phyloP scores from a whole-genome alignment of 495 filamentous ascomycete genomes.

The Penicillium alfredii region DNA sequence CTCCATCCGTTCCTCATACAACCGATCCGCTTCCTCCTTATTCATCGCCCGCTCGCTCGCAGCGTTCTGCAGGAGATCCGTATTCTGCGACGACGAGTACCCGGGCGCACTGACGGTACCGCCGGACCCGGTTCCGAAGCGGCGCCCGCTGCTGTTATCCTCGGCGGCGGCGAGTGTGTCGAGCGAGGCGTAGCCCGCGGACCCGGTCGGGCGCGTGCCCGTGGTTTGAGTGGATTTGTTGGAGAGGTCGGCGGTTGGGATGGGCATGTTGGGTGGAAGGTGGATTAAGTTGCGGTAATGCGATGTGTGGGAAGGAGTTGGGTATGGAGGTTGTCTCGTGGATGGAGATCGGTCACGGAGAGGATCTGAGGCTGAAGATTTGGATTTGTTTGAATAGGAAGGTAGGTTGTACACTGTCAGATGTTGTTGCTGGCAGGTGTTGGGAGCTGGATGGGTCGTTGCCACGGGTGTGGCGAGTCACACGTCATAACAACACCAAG shows the following conservation, averaged over 20 bases:
- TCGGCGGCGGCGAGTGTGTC: conserved; percentile 5
- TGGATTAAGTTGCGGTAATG: conserved; percentile 1
- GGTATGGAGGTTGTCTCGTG: not conserved
- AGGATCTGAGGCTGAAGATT: no score
- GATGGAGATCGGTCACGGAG: no score
- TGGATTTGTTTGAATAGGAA: no score
- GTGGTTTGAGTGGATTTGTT: conserved; percentile 10
- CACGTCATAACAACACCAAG: not conserved
- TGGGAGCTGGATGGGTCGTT: not conserved
- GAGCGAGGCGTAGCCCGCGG: conserved; percentile 14
- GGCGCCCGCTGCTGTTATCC: conserved; percentile 7
- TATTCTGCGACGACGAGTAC: conserved; percentile 8
- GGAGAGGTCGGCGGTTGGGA: conserved; percentile 20
- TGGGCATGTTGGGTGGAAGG: conserved; percentile 22
- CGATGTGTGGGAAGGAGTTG: not conserved
- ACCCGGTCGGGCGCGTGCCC: conserved; percentile 6
- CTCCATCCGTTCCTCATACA: conserved; percentile 68
- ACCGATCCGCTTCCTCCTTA: conserved; percentile 51
- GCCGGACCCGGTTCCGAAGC: conserved; percentile 10
- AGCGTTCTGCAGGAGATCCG: no score
- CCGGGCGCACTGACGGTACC: conserved; percentile 12
- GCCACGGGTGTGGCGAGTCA: not conserved
- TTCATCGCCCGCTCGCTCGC: conserved; percentile 28
- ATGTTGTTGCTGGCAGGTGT: not conserved
- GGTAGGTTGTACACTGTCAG: no score